phyloP scores from a whole-genome alignment of 139 green algal species.

The Raphidocelis subcapitata region DNA sequence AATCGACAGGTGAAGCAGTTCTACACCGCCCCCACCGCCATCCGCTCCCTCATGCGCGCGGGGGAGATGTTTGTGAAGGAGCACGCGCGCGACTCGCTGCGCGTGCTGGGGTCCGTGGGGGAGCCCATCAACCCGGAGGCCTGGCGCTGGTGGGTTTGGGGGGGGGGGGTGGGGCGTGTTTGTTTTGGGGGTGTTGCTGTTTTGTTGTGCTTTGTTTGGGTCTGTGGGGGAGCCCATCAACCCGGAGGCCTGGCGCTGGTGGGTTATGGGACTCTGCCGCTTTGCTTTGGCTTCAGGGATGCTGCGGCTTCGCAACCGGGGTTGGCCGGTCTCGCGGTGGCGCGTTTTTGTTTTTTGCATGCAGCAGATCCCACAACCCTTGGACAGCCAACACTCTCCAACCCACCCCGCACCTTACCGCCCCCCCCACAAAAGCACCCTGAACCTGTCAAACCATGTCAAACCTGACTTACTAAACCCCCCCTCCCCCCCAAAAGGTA shows the following conservation, averaged over 20 bases:
- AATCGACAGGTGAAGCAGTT: slow-evolving; percentile 73
- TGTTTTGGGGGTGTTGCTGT: neutral
- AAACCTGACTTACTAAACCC: no score
- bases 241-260: neutral
- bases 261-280: no score
- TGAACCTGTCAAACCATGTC: no score
- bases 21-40: slow-evolving; percentile 94
- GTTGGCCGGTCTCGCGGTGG: no score
- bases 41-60: slow-evolving; percentile 83
- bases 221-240: slow-evolving; percentile 98
- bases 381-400: no score
- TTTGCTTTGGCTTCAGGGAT: neutral
- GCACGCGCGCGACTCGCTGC: slow-evolving; percentile 54
- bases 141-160: neutral
- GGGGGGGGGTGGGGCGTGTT: neutral
- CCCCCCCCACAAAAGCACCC: no score
- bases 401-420: no score
- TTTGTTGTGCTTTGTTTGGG: slow-evolving; percentile 52
- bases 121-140: slow-evolving; percentile 88
- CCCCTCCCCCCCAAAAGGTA: no score
- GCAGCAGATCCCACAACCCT: no score
- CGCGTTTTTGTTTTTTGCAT: neutral
- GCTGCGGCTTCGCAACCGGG: neutral
- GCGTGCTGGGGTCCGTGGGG: slow-evolving; percentile 89
- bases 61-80: slow-evolving; percentile 68